Base-by-base conservation (phyloP, 148 eudicot genomes). In the Talinum fruticosum region DNA sequence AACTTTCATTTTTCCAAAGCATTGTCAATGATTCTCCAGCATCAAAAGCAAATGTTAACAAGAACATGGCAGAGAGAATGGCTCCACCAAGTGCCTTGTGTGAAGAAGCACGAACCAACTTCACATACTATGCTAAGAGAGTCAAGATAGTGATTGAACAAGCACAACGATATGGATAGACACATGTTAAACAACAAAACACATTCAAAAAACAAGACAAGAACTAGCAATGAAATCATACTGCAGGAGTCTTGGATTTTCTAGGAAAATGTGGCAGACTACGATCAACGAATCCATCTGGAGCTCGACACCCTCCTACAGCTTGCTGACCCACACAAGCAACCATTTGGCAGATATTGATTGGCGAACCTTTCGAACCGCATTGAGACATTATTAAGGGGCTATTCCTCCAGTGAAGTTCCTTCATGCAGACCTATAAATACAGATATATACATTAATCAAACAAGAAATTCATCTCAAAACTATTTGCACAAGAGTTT, bases 321-420 rank as follows among this genome's bases (percentile, higher is more conserved):
- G 91, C 82, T 84, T 96, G 99, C 88, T 96, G 99, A 75, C 99
- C 99, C 80, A 96, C 98, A 83, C 98, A 93, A 62, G 98, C 98
- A 88, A 96, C 87, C 99, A 96, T 96, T 86, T 96, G 99, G 78
- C 99, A 89, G 32, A 96, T 96, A 87, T 96, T 96, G 77, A 91
- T 90, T 47, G 91, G 90, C 51, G 98, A 96, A 79, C 99, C 99
- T 85, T 96, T 96, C 29, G 99, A 96, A 64, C 99, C 99, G 84
- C 99, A 96, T 62, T 91, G 95, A 53, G 98, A 89, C 99, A 96
- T 96, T 44, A 96, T 96, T 54, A 91, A 84, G 30, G 97, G 97
- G 85, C 97, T 93, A 83, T 96, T 96, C 82, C 97, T 90, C 97
- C 98, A 93, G 79, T 90, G 91, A 75, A 96, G 88, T 78, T 80